Percentiles rank a stretch among this genome's conserved stretches.
These are phyloP conservation scores for Theileria parva DNA, from an alignment of 169 alveolate species.

Conservation along the genomic window DNA sequence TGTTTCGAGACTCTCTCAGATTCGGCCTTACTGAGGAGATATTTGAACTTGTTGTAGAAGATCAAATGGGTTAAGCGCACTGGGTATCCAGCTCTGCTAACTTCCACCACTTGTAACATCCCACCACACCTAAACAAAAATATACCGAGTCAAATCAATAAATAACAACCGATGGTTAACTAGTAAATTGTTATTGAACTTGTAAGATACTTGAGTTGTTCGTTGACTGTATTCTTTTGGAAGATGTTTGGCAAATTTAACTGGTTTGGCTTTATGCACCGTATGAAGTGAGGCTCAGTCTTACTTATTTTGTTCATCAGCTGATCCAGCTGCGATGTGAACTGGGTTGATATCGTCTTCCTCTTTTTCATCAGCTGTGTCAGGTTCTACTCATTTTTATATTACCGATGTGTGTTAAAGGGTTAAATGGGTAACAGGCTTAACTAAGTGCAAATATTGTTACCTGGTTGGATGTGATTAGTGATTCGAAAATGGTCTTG, in stretches of 20 bases:
- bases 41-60: constrained; percentile 80
- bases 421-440: constrained; percentile 12
- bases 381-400: constrained; percentile 22
- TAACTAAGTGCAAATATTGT: constrained; percentile 18
- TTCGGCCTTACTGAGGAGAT: constrained; percentile 66
- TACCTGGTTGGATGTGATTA: constrained; percentile 27
- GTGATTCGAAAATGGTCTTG: constrained; percentile 62
- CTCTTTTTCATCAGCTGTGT: constrained; percentile 45
- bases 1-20: background rate
- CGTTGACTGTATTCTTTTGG: constrained; percentile 87
- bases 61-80: constrained; percentile 88
- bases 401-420: background rate
- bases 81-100: constrained; percentile 93
- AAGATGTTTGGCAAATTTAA: constrained; percentile 83
- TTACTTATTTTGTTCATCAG: constrained; percentile 85
- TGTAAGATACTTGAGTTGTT: constrained; percentile 76
- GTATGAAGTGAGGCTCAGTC: constrained; percentile 90
- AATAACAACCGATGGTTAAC: background rate
- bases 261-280: constrained; percentile 94
- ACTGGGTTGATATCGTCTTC: constrained; percentile 87
- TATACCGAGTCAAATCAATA: no score
- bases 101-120: constrained; percentile 89
- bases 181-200: background rate
- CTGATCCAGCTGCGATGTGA: constrained; percentile 87
- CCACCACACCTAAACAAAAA: constrained; percentile 78